Evolutionary conservation across 192 early-diverging fungal genomes (phyloP).

Genomic region (Backusella australiensis): DNA sequence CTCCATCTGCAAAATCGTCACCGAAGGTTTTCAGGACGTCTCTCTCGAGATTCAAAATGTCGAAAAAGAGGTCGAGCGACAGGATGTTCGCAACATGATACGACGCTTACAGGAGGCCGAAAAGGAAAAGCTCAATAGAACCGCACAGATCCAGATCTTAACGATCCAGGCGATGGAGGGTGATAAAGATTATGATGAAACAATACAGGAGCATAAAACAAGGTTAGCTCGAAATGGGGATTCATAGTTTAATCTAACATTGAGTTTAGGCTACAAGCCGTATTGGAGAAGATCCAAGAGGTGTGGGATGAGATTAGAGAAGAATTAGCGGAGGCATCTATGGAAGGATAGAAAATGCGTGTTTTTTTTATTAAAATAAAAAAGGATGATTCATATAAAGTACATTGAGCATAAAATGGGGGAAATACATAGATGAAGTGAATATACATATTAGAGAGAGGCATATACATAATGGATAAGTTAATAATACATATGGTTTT

Average conservation of each 20-base stretch:
- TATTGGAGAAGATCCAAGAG: constrained; percentile 15
- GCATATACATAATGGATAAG: neutral
- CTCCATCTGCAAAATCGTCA: constrained; percentile 41
- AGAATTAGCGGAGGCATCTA: constrained; percentile 1
- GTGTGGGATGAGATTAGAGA: constrained; percentile 32
- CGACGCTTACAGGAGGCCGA: constrained; percentile 30
- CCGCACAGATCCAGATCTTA: constrained; percentile 26
- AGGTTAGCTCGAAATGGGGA: neutral
- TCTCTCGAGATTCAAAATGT: constrained; percentile 31
- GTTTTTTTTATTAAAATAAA: neutral
- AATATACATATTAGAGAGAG: neutral
- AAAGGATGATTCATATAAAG: neutral
- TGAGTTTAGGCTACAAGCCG: constrained; percentile 4
- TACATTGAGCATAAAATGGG: neutral
- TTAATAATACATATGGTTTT: too few relatives aligned
- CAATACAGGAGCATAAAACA: constrained; percentile 15
- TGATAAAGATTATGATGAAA: constrained; percentile 28
- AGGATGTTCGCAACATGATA: constrained; percentile 19
- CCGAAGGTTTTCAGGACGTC: constrained; percentile 41
- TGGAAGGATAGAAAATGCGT: neutral
- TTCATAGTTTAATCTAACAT: neutral
- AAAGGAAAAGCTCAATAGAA: constrained; percentile 31
- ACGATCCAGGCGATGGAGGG: constrained; percentile 22
- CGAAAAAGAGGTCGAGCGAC: constrained; percentile 21
- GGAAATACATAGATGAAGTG: too few relatives aligned